These are phyloP conservation scores for Cafeteria roenbergensis DNA, from an alignment of 108 stramenopile genomes.

Conservation along the genomic window DNA sequence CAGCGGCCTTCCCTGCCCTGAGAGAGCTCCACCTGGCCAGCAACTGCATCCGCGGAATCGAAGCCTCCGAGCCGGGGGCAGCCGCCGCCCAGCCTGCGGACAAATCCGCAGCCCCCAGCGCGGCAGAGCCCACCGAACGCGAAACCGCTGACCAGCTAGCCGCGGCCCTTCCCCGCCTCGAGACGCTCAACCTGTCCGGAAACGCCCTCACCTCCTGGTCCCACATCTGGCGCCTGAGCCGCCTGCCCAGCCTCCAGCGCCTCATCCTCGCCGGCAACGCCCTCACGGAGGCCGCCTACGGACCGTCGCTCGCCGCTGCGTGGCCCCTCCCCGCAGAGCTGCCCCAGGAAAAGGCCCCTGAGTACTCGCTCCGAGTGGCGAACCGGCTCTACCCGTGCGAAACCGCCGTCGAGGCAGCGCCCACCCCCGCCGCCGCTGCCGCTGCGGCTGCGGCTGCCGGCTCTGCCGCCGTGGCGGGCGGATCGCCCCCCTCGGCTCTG, in stretches of 20 bases:
- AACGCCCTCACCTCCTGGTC: not conserved
- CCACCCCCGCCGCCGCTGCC: not conserved
- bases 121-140: not conserved
- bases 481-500: not conserved
- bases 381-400: too few species aligned
- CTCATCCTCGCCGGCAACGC: not conserved
- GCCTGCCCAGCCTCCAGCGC: not conserved
- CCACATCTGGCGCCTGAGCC: not conserved
- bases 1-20: not conserved
- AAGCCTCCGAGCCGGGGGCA: not conserved
- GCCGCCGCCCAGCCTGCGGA: too few species aligned
- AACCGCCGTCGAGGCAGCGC: too few species aligned
- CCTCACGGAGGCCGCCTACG: not conserved
- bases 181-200: not conserved
- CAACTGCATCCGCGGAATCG: not conserved
- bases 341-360: not conserved
- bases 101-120: not conserved
- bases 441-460: not conserved
- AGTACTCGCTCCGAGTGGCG: not conserved
- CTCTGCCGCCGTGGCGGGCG: too few species aligned
- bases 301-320: not conserved
- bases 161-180: not conserved
- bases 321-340: not conserved
- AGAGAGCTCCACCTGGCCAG: not conserved
- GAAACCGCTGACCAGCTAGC: not conserved